Evolutionary conservation across 2,329 filamentous ascomycete genomes (phyloP).

Genomic region (Aspergillus pseudotamarii): DNA sequence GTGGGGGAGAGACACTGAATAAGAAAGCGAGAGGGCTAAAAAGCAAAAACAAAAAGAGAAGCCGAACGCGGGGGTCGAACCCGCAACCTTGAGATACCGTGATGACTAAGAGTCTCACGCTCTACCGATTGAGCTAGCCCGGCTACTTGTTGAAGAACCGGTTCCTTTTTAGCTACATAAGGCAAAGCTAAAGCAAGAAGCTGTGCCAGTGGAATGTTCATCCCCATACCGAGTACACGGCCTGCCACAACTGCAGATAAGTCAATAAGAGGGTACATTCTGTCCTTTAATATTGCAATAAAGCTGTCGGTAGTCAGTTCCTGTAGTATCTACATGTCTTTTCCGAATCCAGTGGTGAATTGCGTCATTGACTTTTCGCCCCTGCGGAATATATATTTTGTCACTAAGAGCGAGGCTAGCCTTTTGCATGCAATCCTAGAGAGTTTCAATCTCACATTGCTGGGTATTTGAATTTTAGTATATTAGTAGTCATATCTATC

Average conservation of each 20-base stretch:
- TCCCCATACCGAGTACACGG: background rate
- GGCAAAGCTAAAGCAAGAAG: fast-evolving
- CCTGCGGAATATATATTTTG: too few species aligned
- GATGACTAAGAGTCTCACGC: conserved; percentile 49
- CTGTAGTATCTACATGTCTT: background rate
- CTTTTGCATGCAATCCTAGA: too few species aligned
- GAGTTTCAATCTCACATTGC: too few species aligned
- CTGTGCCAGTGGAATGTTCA: too few species aligned
- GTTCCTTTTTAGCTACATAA: background rate
- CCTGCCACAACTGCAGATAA: background rate
- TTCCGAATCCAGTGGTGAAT: fast-evolving
- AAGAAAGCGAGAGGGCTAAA: too few species aligned
- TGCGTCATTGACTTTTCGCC: background rate
- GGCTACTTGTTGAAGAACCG: conserved; percentile 24
- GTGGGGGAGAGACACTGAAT: too few species aligned
- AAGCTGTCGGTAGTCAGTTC: background rate
- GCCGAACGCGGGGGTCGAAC: conserved; percentile 49
- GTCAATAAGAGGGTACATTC: background rate
- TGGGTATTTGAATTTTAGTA: too few species aligned
- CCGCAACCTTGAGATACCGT: conserved; percentile 40
- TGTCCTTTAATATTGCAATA: fast-evolving
- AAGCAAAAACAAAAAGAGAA: conserved; percentile 10
- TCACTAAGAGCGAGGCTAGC: fast-evolving
- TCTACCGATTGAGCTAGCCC: conserved; percentile 55
- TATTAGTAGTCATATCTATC: fast-evolving